Evolutionary conservation across 164 flowering plant genomes (phyloP).

Genomic region (Paratinospora sagittata): DNA sequence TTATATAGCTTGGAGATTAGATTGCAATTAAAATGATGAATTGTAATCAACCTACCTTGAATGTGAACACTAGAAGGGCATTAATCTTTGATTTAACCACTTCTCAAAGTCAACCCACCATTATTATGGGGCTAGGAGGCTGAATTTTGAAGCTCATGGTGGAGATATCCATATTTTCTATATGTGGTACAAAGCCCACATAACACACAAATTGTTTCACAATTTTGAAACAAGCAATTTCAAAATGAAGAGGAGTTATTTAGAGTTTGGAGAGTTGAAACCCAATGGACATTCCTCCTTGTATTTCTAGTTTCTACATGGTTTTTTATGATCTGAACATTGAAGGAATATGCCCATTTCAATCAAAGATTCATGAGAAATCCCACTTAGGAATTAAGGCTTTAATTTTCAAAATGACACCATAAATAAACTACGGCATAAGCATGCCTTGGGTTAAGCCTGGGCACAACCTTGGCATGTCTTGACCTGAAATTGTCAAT

Average conservation of each 20-base stretch:
- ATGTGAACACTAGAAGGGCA: no score
- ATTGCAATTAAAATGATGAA: no score
- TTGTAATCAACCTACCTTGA: no score
- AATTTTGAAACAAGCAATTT: neutral
- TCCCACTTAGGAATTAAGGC: neutral
- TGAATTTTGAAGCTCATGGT: neutral
- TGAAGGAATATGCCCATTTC: neutral
- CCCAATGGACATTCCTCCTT: neutral
- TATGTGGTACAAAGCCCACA: neutral
- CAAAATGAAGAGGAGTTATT: neutral
- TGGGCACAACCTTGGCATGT: no score
- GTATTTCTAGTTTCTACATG: neutral
- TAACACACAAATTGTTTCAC: neutral
- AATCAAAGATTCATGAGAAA: neutral
- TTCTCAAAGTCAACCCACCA: neutral
- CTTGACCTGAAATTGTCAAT: neutral
- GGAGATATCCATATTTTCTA: neutral
- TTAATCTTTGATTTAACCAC: neutral
- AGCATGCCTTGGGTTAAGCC: no score
- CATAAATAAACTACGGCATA: no score
- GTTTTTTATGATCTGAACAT: neutral
- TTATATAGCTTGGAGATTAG: no score
- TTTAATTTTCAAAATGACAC: no score
- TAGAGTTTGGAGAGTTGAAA: neutral
- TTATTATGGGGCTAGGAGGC: neutral